Base-by-base conservation (phyloP, 2,329 filamentous ascomycete genomes). In the Emericellopsis atlantica region DNA sequence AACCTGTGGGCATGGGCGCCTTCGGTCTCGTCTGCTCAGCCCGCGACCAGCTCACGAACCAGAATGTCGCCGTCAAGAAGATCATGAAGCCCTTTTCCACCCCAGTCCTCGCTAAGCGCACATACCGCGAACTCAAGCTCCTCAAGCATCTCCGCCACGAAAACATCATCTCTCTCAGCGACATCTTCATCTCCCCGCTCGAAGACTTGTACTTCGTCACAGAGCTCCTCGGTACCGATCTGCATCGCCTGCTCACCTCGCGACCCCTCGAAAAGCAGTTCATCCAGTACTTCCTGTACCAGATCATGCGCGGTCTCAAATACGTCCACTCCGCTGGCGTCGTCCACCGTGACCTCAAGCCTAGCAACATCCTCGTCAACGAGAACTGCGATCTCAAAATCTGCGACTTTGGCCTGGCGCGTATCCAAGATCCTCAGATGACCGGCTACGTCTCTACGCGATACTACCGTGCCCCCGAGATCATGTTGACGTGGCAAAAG, bases 21-120 rank as follows among this genome's bases (percentile, higher is more conserved):
- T 98, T 98, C 65, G 92, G 92, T 48, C 79, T 98, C 47, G 92
- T 98, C 54, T 98, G 92, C 67, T 96, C 92, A 49, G 92, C 92
- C 44, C 90, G 88, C 67, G 92, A 98, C 64, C 89, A 96, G 70
- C 87, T 98, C 65, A 96, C 92, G 45, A 85, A 78, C 61, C 89
- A 95, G 64, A 88, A 89, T 65, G 92, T 98, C 46, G 92, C 92
- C 44, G 89, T 98, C 60, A 98, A 98, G 77, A 98, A 98, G 78
- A 98, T 98, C 59, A 96, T 98, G 90, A 98, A 96, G 72, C 92
- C 92, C 9, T 98, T 98, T 67, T 95, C 89, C 73, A 98, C 92
- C n/a, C 89, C 92, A 1, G 92, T 98, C 44, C 74, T 98, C 37
- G 92, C 92, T 44, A 98, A 98, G 72, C 79, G 92, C 59, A 98